Evolutionary conservation across 2,329 filamentous ascomycete species (phyloP).

Genomic region (Pseudogymnoascus sp.): DNA sequence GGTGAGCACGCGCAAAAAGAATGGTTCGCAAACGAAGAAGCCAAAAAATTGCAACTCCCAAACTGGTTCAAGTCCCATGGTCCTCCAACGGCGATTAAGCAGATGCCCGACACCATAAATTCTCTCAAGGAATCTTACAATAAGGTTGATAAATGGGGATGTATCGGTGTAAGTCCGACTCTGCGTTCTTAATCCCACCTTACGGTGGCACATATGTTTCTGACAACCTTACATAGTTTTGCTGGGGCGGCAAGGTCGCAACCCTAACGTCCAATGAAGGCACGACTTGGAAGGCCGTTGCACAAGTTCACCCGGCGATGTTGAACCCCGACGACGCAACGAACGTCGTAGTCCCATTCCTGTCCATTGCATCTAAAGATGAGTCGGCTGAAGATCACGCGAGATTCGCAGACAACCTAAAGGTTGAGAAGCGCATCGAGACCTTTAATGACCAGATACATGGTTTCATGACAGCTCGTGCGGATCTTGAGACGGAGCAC

Average conservation of each 20-base stretch:
- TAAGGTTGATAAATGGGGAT: conserved; percentile 40
- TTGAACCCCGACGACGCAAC: conserved; percentile 32
- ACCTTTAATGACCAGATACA: conserved; percentile 44
- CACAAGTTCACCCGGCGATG: conserved; percentile 23
- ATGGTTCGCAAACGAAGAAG: conserved; percentile 51
- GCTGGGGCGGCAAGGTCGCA: conserved; percentile 28
- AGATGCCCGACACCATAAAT: conserved; percentile 46
- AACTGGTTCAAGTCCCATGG: conserved; percentile 23
- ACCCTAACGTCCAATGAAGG: conserved; percentile 15
- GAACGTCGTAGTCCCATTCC: conserved; percentile 37
- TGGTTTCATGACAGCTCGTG: conserved; percentile 51
- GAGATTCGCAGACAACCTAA: conserved; percentile 36
- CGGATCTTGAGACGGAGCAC: conserved; percentile 37
- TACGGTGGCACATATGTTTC: not conserved
- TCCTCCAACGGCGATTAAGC: conserved; percentile 26
- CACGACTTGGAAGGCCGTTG: conserved; percentile 19
- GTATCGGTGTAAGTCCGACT: conserved; percentile 15
- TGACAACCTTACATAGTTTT: conserved; percentile 16
- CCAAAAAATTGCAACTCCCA: conserved; percentile 22
- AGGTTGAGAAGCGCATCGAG: conserved; percentile 38
- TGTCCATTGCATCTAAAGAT: conserved; percentile 42
- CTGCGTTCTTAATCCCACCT: not conserved
- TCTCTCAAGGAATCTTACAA: conserved; percentile 45
- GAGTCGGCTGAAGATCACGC: conserved; percentile 38
- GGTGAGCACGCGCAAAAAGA: conserved; percentile 47